A percentile compares a stretch with the other conserved stretches of the same genome.
Conservation (phyloP, 208 protist genomes). For the Leishmania amazonensis region DNA sequence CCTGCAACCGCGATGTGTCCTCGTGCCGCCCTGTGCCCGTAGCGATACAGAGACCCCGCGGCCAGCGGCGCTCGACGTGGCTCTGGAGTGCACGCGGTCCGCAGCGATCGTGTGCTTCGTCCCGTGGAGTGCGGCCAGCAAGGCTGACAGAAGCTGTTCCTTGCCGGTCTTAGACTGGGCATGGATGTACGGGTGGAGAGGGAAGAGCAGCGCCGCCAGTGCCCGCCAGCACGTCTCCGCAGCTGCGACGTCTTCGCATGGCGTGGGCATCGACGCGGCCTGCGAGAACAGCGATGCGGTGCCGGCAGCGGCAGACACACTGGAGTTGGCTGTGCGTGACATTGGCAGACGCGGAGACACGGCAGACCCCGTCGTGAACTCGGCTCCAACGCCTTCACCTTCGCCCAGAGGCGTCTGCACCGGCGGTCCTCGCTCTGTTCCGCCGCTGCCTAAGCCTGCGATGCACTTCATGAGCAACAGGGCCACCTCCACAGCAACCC, state of each 20-base stretch:
- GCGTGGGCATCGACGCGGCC: not conserved
- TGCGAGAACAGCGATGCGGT: not conserved
- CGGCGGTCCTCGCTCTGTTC: not conserved
- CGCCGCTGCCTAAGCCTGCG: not conserved
- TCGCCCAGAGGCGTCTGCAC: not conserved
- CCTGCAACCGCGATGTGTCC: not conserved
- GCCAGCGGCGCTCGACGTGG: not conserved
- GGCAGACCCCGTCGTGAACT: not conserved
- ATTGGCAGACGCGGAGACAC: not conserved
- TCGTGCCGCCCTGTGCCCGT: not conserved
- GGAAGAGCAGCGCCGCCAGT: slow-evolving; percentile 42
- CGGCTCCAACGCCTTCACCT: not conserved
- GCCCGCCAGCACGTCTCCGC: slow-evolving; percentile 51
- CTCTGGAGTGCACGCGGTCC: not conserved
- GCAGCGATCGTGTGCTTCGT: not conserved
- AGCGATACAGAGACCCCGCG: not conserved
- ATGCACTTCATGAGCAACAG: slow-evolving; percentile 29
- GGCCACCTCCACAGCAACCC: slow-evolving; percentile 17
- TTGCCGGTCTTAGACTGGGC: slow-evolving; percentile 37
- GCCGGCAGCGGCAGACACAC: too few species aligned
- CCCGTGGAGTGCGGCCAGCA: slow-evolving; percentile 39
- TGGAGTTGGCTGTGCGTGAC: not conserved
- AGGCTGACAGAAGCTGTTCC: slow-evolving; percentile 34
- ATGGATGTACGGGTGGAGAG: slow-evolving; percentile 36
- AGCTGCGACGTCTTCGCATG: not conserved